Conservation (phyloP, 2,329 filamentous ascomycete genomes). For the Fusarium tricinctum region DNA sequence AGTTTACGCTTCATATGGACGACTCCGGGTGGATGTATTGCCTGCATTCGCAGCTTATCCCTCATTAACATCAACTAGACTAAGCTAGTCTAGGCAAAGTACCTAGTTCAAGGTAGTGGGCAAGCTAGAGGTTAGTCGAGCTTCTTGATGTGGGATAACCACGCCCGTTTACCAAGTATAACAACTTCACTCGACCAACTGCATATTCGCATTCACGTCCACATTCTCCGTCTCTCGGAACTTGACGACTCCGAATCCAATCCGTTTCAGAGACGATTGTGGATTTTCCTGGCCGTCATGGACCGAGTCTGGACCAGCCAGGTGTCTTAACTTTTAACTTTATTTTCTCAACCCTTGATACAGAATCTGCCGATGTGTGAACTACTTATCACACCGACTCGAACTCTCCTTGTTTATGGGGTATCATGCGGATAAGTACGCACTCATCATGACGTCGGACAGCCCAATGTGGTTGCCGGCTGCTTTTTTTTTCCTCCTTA, state of each 20-base stretch:
- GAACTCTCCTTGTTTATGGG: not conserved
- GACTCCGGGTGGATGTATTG: not conserved
- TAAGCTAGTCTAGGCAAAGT: not conserved
- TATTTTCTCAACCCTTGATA: not conserved
- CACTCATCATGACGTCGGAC: constrained; percentile 13
- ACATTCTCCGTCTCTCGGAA: constrained; percentile 7
- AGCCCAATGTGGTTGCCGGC: not conserved
- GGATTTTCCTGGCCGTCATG: not conserved
- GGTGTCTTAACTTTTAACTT: constrained; percentile 15
- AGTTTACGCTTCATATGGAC: not conserved
- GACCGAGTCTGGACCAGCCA: constrained; percentile 20
- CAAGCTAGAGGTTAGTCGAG: not conserved
- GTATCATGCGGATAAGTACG: constrained; percentile 6
- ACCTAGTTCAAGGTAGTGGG: not conserved
- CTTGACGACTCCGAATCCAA: constrained; percentile 16
- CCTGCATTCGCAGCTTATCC: not conserved
- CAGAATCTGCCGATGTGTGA: constrained; percentile 5
- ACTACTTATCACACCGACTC: constrained; percentile 23
- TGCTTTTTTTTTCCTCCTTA: constrained; percentile 1
- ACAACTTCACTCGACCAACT: constrained; percentile 4
- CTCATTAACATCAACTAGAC: not conserved
- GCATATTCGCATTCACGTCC: not conserved
- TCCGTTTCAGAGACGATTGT: not conserved
- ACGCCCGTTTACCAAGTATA: too few relatives aligned
- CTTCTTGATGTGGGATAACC: not conserved